Percentiles rank a stretch among this genome's conserved stretches.
These are phyloP conservation scores for Tetrahymena thermophila DNA, from an alignment of 73 alveolate species.

Conservation along the genomic window DNA sequence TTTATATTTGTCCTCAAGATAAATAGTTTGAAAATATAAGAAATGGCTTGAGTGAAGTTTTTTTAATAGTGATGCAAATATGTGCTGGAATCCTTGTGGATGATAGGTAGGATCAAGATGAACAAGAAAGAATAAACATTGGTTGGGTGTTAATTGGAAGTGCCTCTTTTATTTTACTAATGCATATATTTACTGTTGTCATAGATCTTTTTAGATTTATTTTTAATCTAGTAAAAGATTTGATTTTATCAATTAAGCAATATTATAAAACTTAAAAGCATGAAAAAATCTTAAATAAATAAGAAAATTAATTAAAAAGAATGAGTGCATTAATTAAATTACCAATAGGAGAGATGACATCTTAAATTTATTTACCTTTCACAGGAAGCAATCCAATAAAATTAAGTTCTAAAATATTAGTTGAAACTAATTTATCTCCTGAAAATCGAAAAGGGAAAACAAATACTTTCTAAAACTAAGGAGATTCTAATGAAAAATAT, in stretches of 20 bases:
- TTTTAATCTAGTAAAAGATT: neutral
- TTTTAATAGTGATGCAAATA: neutral
- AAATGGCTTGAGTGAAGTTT: neutral
- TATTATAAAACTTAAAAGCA: neutral
- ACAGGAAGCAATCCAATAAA: neutral
- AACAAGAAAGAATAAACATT: neutral
- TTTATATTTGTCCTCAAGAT: neutral
- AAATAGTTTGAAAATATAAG: neutral
- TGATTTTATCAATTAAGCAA: neutral
- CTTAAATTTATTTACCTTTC: neutral
- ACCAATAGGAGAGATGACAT: neutral
- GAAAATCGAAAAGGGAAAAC: neutral
- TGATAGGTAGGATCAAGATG: neutral
- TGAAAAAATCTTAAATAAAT: neutral
- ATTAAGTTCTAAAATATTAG: neutral
- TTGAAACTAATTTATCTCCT: neutral
- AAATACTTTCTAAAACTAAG: neutral
- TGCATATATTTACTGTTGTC: neutral
- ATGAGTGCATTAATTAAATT: neutral
- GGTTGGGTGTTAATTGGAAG: neutral
- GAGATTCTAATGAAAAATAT: neutral
- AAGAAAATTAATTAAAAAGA: neutral
- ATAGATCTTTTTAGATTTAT: neutral
- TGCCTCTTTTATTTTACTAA: neutral
- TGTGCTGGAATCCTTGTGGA: neutral